A percentile compares a stretch with the other conserved stretches of the same genome.
phyloP scores from a whole-genome alignment of 805 yeast species.

The Wickerhamomyces rabaulensis region DNA sequence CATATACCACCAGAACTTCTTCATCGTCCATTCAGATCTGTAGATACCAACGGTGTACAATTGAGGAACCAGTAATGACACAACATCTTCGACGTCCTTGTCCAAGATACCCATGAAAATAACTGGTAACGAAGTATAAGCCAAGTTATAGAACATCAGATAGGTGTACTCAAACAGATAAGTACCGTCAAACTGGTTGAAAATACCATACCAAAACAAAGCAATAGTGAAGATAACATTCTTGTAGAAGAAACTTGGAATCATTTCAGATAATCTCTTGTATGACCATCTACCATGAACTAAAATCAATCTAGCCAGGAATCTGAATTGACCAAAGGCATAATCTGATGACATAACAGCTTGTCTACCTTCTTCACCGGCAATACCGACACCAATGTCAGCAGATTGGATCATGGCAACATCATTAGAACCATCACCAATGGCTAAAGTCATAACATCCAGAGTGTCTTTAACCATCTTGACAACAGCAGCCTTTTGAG shows the following conservation, averaged over 20 bases:
- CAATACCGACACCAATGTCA: slow-evolving; percentile 65
- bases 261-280: slow-evolving; percentile 75
- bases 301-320: slow-evolving; percentile 55
- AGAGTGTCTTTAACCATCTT: slow-evolving; percentile 64
- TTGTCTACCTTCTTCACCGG: slow-evolving; percentile 87
- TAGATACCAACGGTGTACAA: slow-evolving; percentile 68
- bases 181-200: slow-evolving; percentile 71
- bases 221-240: slow-evolving; percentile 72
- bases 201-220: slow-evolving; percentile 76
- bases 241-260: slow-evolving; percentile 75
- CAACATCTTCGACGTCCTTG: slow-evolving; percentile 70
- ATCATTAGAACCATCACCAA: slow-evolving; percentile 86
- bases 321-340: slow-evolving; percentile 80
- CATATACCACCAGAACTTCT: slow-evolving; percentile 70
- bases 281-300: slow-evolving; percentile 88
- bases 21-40: slow-evolving; percentile 64
- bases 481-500: slow-evolving; percentile 76
- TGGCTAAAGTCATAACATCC: slow-evolving; percentile 75
- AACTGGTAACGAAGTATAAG: slow-evolving; percentile 76
- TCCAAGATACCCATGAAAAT: slow-evolving; percentile 74
- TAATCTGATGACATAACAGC: slow-evolving; percentile 87
- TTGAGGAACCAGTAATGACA: slow-evolving; percentile 69
- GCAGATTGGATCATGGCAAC: slow-evolving; percentile 90
- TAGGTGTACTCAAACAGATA: slow-evolving; percentile 76
- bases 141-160: slow-evolving; percentile 76